phyloP scores from a whole-genome alignment of 345 rosid genomes.

The Salix viminalis region DNA sequence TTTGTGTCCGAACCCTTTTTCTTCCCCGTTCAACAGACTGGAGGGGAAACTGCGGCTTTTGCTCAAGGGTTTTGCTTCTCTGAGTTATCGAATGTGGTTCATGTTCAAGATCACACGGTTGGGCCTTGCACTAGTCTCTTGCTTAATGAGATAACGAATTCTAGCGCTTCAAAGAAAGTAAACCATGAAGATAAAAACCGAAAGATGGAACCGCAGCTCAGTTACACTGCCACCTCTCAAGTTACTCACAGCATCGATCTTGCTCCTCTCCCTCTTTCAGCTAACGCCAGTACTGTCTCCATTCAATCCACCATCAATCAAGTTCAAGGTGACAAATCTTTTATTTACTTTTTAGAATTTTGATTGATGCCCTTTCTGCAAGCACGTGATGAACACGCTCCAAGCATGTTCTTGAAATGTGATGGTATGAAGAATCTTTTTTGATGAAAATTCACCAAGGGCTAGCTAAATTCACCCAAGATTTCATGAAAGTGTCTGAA shows the following conservation, averaged over 20 bases:
- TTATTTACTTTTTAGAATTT: not conserved
- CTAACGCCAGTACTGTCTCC: conserved; percentile 20
- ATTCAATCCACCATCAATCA: conserved; percentile 41
- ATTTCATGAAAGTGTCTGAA: not conserved
- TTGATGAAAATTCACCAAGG: not conserved
- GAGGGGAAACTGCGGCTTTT: conserved; percentile 28
- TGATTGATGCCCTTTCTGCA: not conserved
- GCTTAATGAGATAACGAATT: conserved; percentile 50
- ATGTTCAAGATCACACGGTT: conserved; percentile 23
- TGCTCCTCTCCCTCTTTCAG: conserved; percentile 10
- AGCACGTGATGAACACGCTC: not conserved
- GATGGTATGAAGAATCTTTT: not conserved
- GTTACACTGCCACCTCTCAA: conserved; percentile 27
- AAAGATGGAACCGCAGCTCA: conserved; percentile 39
- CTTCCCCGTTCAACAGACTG: conserved; percentile 33
- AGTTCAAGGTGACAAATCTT: conserved; percentile 37
- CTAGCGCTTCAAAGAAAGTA: conserved; percentile 33
- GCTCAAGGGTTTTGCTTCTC: conserved; percentile 38
- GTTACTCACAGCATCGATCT: conserved; percentile 17
- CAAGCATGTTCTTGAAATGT: not conserved
- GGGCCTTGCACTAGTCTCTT: conserved; percentile 57
- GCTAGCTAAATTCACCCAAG: not conserved
- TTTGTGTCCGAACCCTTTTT: conserved; percentile 48
- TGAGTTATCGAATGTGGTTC: conserved; percentile 36
- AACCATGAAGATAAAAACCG: conserved; percentile 36